Evolutionary conservation across 352 stramenopile genomes (phyloP), one percentile per base, ranked within the genome.

Genomic region (Achlya hypogyna): DNA sequence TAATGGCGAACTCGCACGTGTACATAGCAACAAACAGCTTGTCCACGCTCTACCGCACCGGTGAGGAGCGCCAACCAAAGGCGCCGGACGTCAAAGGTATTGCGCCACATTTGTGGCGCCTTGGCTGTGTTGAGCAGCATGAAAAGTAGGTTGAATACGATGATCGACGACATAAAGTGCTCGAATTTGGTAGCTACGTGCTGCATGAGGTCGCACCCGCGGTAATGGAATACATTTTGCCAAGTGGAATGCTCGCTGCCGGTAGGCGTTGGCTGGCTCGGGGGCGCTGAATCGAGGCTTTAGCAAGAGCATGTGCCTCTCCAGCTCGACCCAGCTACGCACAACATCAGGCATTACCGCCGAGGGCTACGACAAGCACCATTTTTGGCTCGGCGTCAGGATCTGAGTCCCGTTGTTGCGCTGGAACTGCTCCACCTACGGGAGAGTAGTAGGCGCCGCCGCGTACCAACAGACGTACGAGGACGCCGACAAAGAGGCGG

Each of bases 351-450:
- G 25, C 18, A 10, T 10, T 8, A 20, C 22, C 45, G 8, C 6
- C n/a, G 22, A 23, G 45, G 25, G 22, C 6, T 23, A 53, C 18
- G 45, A 23, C 45, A 29, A 23, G 45, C 18, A 53, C n/a, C 45
- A 23, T 60, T 89, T 89, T 56, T 91, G 83, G 43, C 69, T 84
- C 65, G 89, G 81, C 0, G 83, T 91, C 10, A 91, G 73, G 42
- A 88, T 88, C 72, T 89, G 77, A 14, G 83, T 91, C 62, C 83
- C 83, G 51, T 89, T 88, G 69, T 91, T 91, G 40, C 83, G 83
- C 54, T 91, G 83, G 72, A 91, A 91, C 54, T 91, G 81, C 69
- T 91, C 83, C 9, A 89, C 34, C 34, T 42, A 42, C 34, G 34
- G 14, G 6, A 6, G 6, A 16, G 14, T 42, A 42, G 34, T 42